These are phyloP conservation scores for Amphirosellinia nigrospora DNA, from an alignment of 495 filamentous ascomycete genomes.

Conservation along the genomic window DNA sequence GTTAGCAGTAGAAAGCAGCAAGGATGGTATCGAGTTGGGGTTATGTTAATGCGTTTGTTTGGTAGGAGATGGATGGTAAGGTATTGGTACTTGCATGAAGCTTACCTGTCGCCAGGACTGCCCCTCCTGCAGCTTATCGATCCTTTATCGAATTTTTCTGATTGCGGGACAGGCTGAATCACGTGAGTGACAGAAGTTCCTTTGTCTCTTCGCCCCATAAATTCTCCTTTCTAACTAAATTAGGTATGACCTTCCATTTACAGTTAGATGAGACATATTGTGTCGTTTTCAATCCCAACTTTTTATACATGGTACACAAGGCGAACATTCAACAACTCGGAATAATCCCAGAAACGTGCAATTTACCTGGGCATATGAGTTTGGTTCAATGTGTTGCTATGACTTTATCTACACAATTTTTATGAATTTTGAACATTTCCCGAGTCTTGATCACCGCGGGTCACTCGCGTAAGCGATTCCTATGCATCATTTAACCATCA, in stretches of 20 bases:
- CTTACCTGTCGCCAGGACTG: neutral
- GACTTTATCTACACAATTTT: neutral
- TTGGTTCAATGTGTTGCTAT: neutral
- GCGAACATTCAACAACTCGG: neutral
- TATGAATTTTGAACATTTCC: neutral
- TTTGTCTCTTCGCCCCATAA: neutral
- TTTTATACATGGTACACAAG: neutral
- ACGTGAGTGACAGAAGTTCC: constrained; percentile 35
- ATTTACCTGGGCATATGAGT: neutral
- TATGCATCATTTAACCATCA: neutral
- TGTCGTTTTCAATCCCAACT: neutral
- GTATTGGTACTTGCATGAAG: neutral
- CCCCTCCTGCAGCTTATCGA: constrained; percentile 15
- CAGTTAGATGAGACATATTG: neutral
- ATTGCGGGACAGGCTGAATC: constrained; percentile 41
- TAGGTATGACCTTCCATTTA: constrained; percentile 15
- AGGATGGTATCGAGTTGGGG: neutral
- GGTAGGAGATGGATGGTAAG: neutral
- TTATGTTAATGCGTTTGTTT: neutral
- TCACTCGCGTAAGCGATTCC: neutral
- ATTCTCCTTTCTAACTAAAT: neutral
- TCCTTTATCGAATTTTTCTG: constrained; percentile 25
- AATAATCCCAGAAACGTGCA: neutral
- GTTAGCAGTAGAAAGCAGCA: neutral
- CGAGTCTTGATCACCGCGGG: neutral